phyloP scores from a whole-genome alignment of 2,329 filamentous ascomycete genomes.

The Ascochyta lentis region DNA sequence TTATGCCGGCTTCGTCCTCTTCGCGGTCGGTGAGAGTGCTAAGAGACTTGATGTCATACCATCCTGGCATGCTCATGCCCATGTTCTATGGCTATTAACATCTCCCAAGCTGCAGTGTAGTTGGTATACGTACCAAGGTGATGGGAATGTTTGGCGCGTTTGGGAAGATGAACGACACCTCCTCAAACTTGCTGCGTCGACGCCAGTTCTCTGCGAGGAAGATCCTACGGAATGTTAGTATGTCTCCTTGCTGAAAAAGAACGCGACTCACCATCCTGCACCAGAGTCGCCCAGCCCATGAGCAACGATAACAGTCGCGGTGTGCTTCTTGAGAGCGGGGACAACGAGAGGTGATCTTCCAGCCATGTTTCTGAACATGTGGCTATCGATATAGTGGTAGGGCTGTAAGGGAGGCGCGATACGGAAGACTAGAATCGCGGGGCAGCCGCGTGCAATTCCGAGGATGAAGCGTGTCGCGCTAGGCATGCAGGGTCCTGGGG shows the following conservation, averaged over 20 bases:
- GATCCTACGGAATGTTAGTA: slow-evolving; percentile 57
- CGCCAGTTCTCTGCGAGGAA: slow-evolving; percentile 88
- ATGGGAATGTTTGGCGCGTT: slow-evolving; percentile 88
- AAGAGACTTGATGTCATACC: slow-evolving; percentile 75
- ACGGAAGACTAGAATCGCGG: slow-evolving; percentile 20
- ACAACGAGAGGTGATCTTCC: slow-evolving; percentile 67
- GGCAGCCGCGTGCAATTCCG: slow-evolving; percentile 19
- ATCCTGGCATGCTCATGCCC: slow-evolving; percentile 83
- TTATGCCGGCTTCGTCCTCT: slow-evolving; percentile 77
- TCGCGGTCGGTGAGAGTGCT: slow-evolving; percentile 52
- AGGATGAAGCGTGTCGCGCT: slow-evolving; percentile 22
- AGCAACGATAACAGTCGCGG: slow-evolving; percentile 91
- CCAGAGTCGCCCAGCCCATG: slow-evolving; percentile 88
- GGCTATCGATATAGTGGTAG: background rate
- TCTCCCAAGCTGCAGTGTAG: background rate
- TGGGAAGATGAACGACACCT: slow-evolving; percentile 93
- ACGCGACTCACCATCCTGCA: slow-evolving; percentile 68
- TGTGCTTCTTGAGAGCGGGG: slow-evolving; percentile 81
- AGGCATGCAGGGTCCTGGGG: slow-evolving; percentile 33
- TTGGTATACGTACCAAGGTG: slow-evolving; percentile 67
- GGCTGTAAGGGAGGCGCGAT: slow-evolving; percentile 3
- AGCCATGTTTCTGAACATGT: slow-evolving; percentile 34
- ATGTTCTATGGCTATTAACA: slow-evolving; percentile 63
- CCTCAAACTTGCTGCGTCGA: slow-evolving; percentile 76
- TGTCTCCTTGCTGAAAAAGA: background rate